A percentile compares a stretch with the other conserved stretches of the same genome.
phyloP scores from a whole-genome alignment of 306 rosid genomes.

The Sesbania bispinosa region DNA sequence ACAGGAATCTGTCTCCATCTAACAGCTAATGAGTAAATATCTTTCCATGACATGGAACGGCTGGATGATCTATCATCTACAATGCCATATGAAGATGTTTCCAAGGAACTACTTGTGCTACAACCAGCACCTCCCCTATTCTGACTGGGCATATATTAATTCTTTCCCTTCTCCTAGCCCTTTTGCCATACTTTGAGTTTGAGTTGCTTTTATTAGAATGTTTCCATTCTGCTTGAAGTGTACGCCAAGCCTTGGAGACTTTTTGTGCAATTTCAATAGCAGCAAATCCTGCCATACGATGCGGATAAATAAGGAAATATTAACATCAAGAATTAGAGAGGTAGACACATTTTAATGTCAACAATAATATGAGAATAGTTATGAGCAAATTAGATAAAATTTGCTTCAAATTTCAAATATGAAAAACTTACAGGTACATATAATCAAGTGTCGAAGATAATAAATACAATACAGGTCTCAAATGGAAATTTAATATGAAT shows the following conservation, averaged over 20 bases:
- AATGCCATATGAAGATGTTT: conserved; percentile 44
- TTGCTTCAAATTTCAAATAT: neutral
- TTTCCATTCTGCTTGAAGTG: conserved; percentile 68
- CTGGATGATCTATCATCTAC: conserved; percentile 64
- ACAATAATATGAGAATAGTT: neutral
- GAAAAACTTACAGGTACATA: conserved; percentile 2
- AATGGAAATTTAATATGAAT: conserved; percentile 15
- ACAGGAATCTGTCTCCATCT: conserved; percentile 89
- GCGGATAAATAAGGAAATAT: conserved; percentile 52
- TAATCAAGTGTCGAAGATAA: neutral
- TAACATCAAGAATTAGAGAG: neutral
- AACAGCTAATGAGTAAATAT: conserved; percentile 71
- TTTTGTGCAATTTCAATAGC: conserved; percentile 88
- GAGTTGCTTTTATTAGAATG: conserved; percentile 57
- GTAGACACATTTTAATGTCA: neutral
- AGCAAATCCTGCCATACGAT: conserved; percentile 96
- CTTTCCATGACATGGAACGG: conserved; percentile 64
- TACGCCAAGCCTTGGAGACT: conserved; percentile 90
- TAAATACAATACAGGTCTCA: neutral
- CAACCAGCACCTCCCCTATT: conserved; percentile 96
- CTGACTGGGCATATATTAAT: conserved; percentile 58
- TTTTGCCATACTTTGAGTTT: conserved; percentile 66
- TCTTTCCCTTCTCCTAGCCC: conserved; percentile 78
- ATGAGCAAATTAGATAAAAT: neutral
- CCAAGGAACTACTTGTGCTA: conserved; percentile 65